A percentile compares a stretch with the other conserved stretches of the same genome.
Conservation (phyloP, 2,329 filamentous ascomycete species). For the Kalaharituber pfeilii region DNA sequence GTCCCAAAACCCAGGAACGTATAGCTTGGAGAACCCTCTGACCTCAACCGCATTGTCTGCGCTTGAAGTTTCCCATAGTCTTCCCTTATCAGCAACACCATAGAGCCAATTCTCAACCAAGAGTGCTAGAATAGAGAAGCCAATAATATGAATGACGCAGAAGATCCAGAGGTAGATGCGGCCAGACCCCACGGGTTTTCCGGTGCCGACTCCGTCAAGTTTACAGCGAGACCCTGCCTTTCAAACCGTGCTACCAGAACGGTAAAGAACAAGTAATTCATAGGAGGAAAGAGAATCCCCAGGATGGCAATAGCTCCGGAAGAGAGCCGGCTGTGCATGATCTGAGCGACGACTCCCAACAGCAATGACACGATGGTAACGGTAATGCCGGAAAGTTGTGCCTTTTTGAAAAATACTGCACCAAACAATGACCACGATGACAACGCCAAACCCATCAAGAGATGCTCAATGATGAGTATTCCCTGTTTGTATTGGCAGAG, state of each 20-base stretch:
- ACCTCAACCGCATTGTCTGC: slow-evolving; percentile 47
- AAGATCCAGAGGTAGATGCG: slow-evolving; percentile 63
- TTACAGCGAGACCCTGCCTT: slow-evolving; percentile 39
- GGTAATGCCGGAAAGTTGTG: slow-evolving; percentile 72
- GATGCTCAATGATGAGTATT: slow-evolving; percentile 42
- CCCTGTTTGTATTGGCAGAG: slow-evolving; percentile 31
- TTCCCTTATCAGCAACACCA: slow-evolving; percentile 40
- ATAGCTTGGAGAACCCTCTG: slow-evolving; percentile 59
- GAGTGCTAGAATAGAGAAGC: slow-evolving; percentile 59
- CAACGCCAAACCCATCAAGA: slow-evolving; percentile 59
- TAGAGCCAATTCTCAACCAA: slow-evolving; percentile 57
- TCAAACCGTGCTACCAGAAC: slow-evolving; percentile 65
- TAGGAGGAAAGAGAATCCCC: slow-evolving; percentile 64
- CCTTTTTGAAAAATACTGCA: slow-evolving; percentile 67
- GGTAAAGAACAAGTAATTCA: slow-evolving; percentile 71
- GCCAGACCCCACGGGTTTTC: slow-evolving; percentile 33
- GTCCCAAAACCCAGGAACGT: slow-evolving; percentile 47
- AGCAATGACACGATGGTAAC: slow-evolving; percentile 55
- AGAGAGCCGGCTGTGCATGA: slow-evolving; percentile 40
- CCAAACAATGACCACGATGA: slow-evolving; percentile 67
- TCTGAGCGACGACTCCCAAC: slow-evolving; percentile 66
- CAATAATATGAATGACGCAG: slow-evolving; percentile 56
- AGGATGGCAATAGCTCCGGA: slow-evolving; percentile 51
- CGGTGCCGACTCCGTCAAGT: slow-evolving; percentile 46
- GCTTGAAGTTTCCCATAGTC: slow-evolving; percentile 20